Base-by-base conservation (phyloP, 495 filamentous ascomycete species). In the Bacidia rubella region DNA sequence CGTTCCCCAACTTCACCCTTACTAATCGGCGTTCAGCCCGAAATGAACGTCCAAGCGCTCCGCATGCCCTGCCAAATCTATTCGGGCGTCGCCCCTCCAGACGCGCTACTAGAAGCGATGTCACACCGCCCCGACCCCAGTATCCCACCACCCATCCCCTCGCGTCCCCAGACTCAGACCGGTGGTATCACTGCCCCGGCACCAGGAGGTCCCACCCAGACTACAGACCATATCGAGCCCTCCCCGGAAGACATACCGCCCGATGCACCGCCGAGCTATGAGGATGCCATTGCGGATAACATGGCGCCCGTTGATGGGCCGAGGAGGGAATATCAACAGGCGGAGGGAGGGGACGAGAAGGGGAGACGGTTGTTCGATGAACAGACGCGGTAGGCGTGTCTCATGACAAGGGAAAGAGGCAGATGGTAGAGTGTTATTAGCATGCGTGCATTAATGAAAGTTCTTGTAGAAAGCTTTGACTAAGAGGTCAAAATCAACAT, bases 61-160 rank as follows among this genome's bases (percentile, higher is more conserved):
- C 74, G 81, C 50, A 80, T 95, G 65, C 81, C 81, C 55, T 74
- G 92, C 54, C 70, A 86, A 42, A 78, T 98, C 44, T 95, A 77
- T 66, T 94, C 88, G n/a, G 92, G 92, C 61, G 89, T 96, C 41
- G 68, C 74, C n/a, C 90, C 90, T 0, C 89, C 89, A 2, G 66
- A 74, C 38, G 80, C 80, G 29, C 80, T 95, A 11, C 64, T 95
- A 50, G 76, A 85, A 51, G 79, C 81, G 25, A 80, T 86, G 66
- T 69, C 70, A 45, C 66, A 67, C 50, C 60, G 58, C 40, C 60
- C 65, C 9, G 62, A 53, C 40, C 65, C 65, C 1, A 53, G 60
- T 46, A 44, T 47, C 24, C n/a, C 57, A 47, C 41, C 57, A 38
- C 47, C 53, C 32, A 54, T 35, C 44, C 39, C 48, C 52, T 47